Evolutionary conservation across 225 moss, liverwort and hornwort species (phyloP), one percentile per base, ranked within the genome.

Genomic region (Bryum argenteum): DNA sequence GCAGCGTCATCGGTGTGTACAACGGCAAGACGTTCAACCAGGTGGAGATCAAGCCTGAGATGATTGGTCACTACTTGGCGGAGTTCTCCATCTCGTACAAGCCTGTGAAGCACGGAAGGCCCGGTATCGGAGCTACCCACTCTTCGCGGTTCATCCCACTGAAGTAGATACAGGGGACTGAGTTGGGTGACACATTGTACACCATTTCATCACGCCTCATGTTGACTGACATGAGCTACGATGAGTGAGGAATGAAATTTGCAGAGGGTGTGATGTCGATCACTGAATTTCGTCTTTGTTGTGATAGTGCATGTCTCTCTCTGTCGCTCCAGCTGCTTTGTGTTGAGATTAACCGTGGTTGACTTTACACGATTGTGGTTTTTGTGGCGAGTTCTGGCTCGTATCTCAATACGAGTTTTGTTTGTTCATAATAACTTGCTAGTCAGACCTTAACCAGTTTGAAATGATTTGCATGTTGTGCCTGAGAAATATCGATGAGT

Each of bases 41-140:
- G 75, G 91, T 92, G 15, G 91, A 92, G 77, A 92, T 90, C 37
- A 84, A 88, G 94, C 94, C 91, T 19, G 91, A 94, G 78, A 89
- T 94, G 94, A 94, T 94, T 59, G 88, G 91, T 71, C 94, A 94
- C 82, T 94, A 94, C 70, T 79, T 94, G 78, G 93, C 86, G 3
- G 91, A 94, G 88, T 91, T 94, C 71, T 89, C 89, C 70, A 91
- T 94, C 66, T 84, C 71, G 47, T 76, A 87, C 81, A 89, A 82
- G 84, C 77, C 81, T 65, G 83, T 91, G 63, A 82, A 88, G 72
- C 91, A 88, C 53, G 88, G 88, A 20, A 72, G 83, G 63, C 85
- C 83, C 19, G 78, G 83, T 81, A 85, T 88, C 61, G 85, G 85
- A 76, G 85, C 85, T 60, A 88, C 88, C 22, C 88, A 88, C 85